Conservation (phyloP, 202 grass and related monocot species). For the Panicum virgatum region DNA sequence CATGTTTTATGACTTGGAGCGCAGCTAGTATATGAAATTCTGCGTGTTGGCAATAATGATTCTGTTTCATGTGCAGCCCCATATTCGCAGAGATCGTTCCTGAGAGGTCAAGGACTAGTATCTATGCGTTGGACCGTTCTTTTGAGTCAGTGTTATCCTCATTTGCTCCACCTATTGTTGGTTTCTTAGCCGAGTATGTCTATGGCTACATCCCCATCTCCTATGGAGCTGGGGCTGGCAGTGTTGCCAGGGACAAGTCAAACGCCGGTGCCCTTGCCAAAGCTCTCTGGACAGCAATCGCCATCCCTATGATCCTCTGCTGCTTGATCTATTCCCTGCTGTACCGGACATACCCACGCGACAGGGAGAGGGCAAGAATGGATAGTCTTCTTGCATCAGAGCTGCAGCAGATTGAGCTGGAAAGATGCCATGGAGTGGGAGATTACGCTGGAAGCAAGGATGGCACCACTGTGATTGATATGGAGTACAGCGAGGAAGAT, state of each 20-base stretch:
- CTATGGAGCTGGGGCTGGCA: conserved; percentile 14
- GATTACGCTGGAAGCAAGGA: conserved; percentile 21
- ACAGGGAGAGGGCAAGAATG: conserved; percentile 67
- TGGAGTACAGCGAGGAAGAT: conserved; percentile 44
- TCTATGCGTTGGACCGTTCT: conserved; percentile 75
- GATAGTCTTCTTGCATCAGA: conserved; percentile 57
- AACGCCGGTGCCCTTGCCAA: conserved; percentile 71
- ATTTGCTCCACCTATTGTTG: conserved; percentile 70
- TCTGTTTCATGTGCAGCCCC: conserved; percentile 42
- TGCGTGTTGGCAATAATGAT: background rate
- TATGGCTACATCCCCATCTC: conserved; percentile 54
- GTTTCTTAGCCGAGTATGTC: conserved; percentile 67
- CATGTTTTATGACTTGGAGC: background rate
- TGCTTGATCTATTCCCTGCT: conserved; percentile 82
- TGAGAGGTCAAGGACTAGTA: conserved; percentile 78
- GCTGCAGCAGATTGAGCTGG: conserved; percentile 59
- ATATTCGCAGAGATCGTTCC: conserved; percentile 69
- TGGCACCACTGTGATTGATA: conserved; percentile 35
- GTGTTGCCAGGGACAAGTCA: conserved; percentile 28
- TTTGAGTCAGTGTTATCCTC: conserved; percentile 73
- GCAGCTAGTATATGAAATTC: background rate
- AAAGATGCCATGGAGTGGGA: conserved; percentile 14
- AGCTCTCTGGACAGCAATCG: conserved; percentile 62
- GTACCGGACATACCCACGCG: conserved; percentile 65
- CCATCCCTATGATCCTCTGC: conserved; percentile 68